phyloP scores from a whole-genome alignment of 1,284 basidiomycete species.

The Irpex sp. region DNA sequence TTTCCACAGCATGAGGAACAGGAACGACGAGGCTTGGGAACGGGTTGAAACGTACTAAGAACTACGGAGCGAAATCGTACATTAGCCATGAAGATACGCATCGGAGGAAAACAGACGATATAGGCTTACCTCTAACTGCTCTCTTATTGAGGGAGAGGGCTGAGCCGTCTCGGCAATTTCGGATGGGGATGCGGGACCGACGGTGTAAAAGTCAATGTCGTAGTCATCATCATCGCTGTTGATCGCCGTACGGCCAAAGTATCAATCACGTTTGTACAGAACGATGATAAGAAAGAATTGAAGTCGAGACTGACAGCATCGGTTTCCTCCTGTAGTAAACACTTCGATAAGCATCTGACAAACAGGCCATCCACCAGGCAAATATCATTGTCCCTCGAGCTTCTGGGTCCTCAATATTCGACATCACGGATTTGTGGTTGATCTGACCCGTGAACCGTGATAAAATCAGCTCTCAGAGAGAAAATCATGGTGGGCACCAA shows the following conservation, averaged over 20 bases:
- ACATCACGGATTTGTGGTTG: constrained; percentile 75
- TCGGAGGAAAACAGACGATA: background rate
- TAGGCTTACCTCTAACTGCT: constrained; percentile 65
- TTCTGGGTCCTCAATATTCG: constrained; percentile 65
- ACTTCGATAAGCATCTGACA: constrained; percentile 56
- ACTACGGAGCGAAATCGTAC: constrained; percentile 1
- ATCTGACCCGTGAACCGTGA: constrained; percentile 44
- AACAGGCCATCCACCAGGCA: constrained; percentile 74
- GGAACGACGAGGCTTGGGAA: constrained; percentile 3
- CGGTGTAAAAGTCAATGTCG: constrained; percentile 79
- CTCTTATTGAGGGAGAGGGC: constrained; percentile 58
- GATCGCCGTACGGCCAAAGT: background rate
- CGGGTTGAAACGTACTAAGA: constrained; percentile 12
- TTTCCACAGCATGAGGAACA: constrained; percentile 5
- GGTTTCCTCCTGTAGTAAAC: constrained; percentile 63
- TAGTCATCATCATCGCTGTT: constrained; percentile 58
- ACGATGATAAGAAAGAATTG: background rate
- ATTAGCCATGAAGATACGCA: background rate
- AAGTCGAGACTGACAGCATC: constrained; percentile 50
- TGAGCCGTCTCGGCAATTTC: constrained; percentile 45
- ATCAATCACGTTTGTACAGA: constrained; percentile 3
- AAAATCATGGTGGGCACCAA: background rate
- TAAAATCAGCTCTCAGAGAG: background rate
- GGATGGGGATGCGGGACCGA: constrained; percentile 48
- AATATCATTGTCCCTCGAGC: constrained; percentile 78